These are phyloP conservation scores for Boletus patriciae DNA, from an alignment of 768 basidiomycete species.

Conservation along the genomic window DNA sequence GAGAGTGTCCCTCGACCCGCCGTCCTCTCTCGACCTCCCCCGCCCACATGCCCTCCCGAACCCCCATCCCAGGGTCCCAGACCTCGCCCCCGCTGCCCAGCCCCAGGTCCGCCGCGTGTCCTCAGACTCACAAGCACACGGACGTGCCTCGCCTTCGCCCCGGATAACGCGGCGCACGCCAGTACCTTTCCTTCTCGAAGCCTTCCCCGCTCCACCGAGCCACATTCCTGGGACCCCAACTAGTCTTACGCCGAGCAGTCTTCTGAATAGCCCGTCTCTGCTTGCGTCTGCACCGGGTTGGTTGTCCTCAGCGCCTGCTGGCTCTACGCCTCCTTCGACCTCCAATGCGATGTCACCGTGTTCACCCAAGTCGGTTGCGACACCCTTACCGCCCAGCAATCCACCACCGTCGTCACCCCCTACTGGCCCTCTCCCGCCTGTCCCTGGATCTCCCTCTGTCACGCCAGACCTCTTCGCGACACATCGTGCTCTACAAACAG, in stretches of 20 bases:
- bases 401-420: slow-evolving; percentile 64
- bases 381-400: slow-evolving; percentile 30
- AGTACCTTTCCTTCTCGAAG: slow-evolving; percentile 38
- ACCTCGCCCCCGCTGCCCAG: slow-evolving; percentile 9
- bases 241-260: background rate
- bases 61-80: slow-evolving; percentile 11
- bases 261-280: slow-evolving; percentile 15
- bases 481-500: slow-evolving; percentile 34
- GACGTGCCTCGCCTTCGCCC: slow-evolving; percentile 26
- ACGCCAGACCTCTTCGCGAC: slow-evolving; percentile 46
- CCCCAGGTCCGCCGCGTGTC: slow-evolving; percentile 22
- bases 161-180: slow-evolving; percentile 33
- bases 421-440: slow-evolving; percentile 57
- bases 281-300: slow-evolving; percentile 10
- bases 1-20: slow-evolving; percentile 20
- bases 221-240: slow-evolving; percentile 31
- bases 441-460: slow-evolving; percentile 63
- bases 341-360: slow-evolving; percentile 10
- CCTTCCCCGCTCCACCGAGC: slow-evolving; percentile 39
- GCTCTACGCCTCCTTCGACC: background rate
- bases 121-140: slow-evolving; percentile 26
- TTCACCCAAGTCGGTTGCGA: slow-evolving; percentile 15
- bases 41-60: slow-evolving; percentile 18
- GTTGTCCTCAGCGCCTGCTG: slow-evolving; percentile 7
- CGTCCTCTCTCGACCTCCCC: slow-evolving; percentile 8